Percentiles rank a stretch among this genome's conserved stretches.
phyloP scores from a whole-genome alignment of 192 early-diverging fungal genomes.

The Podila horticola region DNA sequence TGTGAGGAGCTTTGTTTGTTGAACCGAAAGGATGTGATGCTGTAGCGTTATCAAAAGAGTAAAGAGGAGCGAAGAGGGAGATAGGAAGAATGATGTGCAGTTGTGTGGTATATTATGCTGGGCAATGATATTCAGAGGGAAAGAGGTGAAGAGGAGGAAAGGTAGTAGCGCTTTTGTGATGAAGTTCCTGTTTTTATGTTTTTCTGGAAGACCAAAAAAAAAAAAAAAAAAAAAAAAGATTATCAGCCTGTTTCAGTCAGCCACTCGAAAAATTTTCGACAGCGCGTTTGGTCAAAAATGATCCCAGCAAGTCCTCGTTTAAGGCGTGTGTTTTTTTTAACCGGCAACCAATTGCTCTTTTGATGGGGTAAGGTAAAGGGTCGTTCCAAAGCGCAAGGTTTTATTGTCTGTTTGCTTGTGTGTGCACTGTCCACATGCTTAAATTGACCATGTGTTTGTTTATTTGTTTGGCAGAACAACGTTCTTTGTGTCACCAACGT shows the following conservation, averaged over 20 bases:
- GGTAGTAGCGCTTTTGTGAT: not conserved
- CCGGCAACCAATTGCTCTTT: too few species aligned
- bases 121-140: too few species aligned
- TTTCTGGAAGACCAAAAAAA: not conserved
- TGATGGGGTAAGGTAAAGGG: too few species aligned
- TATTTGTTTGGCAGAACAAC: not conserved
- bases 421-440: not conserved
- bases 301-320: too few species aligned
- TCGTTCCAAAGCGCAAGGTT: not conserved
- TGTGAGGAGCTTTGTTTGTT: not conserved
- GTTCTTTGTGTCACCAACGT: not conserved
- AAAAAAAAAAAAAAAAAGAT: too few species aligned
- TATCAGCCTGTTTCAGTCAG: conserved; percentile 1
- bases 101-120: not conserved
- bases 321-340: not conserved
- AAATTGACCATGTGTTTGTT: not conserved
- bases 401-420: not conserved
- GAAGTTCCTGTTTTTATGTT: not conserved
- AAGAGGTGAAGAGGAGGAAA: not conserved
- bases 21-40: not conserved
- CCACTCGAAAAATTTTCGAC: not conserved
- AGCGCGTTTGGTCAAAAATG: too few species aligned
- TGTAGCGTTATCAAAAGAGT: not conserved
- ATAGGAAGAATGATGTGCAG: not conserved
- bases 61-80: not conserved